These are phyloP conservation scores for Flaveria sonorensis DNA, from an alignment of 129 eudicot genomes.

Conservation along the genomic window DNA sequence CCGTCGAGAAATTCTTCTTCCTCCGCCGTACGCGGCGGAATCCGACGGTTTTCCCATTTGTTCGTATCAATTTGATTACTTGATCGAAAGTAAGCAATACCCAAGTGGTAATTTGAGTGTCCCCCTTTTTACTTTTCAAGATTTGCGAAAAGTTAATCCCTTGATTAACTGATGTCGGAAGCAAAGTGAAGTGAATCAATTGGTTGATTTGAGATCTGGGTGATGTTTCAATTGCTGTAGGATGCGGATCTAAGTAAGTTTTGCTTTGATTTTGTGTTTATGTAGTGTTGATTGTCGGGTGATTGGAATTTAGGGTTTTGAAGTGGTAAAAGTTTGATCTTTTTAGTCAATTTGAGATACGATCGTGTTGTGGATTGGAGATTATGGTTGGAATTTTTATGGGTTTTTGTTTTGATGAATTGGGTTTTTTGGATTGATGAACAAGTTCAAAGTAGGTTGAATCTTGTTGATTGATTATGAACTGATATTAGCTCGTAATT, in stretches of 20 bases:
- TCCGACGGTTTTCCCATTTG: slow-evolving; percentile 9
- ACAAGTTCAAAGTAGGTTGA: slow-evolving; percentile 20
- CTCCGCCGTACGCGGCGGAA: slow-evolving; percentile 36
- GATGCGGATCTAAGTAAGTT: slow-evolving; percentile 57
- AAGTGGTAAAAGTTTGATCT: slow-evolving; percentile 5
- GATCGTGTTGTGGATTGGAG: slow-evolving; percentile 7
- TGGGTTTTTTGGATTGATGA: slow-evolving; percentile 27
- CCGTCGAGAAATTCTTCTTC: not conserved
- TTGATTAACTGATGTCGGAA: slow-evolving; percentile 43
- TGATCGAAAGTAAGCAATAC: slow-evolving; percentile 23
- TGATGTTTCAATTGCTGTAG: slow-evolving; percentile 29
- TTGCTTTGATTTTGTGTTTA: slow-evolving; percentile 29
- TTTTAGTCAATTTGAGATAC: slow-evolving; percentile 20
- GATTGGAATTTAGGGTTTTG: slow-evolving; percentile 33
- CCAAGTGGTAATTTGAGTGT: not conserved
- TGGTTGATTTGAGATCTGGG: slow-evolving; percentile 41
- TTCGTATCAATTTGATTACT: slow-evolving; percentile 1
- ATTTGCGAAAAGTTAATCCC: slow-evolving; percentile 19
- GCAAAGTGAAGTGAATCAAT: slow-evolving; percentile 40
- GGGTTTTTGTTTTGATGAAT: slow-evolving; percentile 15
- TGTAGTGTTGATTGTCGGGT: slow-evolving; percentile 15
- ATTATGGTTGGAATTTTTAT: not conserved
- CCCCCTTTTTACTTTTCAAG: slow-evolving; percentile 24
- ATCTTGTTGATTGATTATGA: slow-evolving; percentile 34
- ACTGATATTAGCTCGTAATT: slow-evolving; percentile 3